Conservation (phyloP, 805 yeast species). For the Ogataea pignaliae region DNA sequence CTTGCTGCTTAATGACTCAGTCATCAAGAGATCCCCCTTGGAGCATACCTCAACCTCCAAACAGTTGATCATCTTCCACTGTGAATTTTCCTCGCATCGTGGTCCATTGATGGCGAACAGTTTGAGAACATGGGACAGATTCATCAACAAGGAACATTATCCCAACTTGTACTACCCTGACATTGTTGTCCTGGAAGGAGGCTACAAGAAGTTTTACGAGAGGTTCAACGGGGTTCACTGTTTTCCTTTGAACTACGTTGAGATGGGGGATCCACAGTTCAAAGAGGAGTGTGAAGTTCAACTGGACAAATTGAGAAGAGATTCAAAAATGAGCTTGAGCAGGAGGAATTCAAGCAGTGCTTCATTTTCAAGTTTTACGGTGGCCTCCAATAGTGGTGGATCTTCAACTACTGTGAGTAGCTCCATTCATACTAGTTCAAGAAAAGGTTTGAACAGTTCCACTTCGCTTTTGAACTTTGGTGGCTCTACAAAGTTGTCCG, state of each 20-base stretch:
- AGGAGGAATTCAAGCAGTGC: conserved; percentile 17
- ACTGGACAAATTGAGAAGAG: conserved; percentile 35
- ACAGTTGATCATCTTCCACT: conserved; percentile 75
- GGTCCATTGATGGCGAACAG: conserved; percentile 94
- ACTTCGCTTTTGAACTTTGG: conserved; percentile 20
- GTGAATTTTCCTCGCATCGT: conserved; percentile 88
- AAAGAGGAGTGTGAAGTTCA: conserved; percentile 41
- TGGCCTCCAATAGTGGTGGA: conserved; percentile 1
- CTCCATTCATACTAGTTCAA: not conserved
- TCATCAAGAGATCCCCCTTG: conserved; percentile 18
- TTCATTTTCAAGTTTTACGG: not conserved
- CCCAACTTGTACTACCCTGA: conserved; percentile 87
- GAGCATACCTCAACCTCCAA: conserved; percentile 24
- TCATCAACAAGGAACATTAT: conserved; percentile 64
- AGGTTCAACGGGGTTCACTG: conserved; percentile 50
- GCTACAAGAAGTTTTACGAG: conserved; percentile 76
- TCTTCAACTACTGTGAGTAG: conserved; percentile 8
- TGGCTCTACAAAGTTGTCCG: conserved; percentile 11
- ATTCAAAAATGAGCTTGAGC: conserved; percentile 27
- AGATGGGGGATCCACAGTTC: conserved; percentile 68
- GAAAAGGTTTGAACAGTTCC: not conserved
- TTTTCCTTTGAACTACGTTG: conserved; percentile 74
- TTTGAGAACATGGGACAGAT: conserved; percentile 78
- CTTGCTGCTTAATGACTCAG: conserved; percentile 34
- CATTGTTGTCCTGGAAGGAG: conserved; percentile 84